Percentiles rank a stretch among this genome's conserved stretches.
Evolutionary conservation across 2,329 filamentous ascomycete species (phyloP).

Genomic region (Elsinoe fawcettii): DNA sequence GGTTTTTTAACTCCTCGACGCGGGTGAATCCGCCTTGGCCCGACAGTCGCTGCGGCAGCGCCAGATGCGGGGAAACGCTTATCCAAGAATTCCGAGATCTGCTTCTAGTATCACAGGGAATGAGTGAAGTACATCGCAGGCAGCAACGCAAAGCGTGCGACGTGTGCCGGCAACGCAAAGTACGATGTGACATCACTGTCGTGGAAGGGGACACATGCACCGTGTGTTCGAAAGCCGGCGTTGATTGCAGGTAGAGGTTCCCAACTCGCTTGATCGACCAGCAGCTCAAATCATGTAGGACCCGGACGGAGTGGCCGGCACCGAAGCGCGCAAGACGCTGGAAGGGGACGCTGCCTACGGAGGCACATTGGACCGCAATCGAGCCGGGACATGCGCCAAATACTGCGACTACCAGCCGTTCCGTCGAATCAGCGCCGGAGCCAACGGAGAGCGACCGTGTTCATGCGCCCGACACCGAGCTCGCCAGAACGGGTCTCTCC

Average conservation of each 20-base stretch:
- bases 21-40: too few relatives aligned
- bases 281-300: too few relatives aligned
- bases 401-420: too few relatives aligned
- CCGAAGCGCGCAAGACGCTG: neutral
- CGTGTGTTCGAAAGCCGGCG: neutral
- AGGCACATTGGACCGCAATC: neutral
- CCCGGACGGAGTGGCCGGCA: neutral
- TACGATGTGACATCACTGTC: constrained; percentile 1
- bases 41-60: too few relatives aligned
- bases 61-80: too few relatives aligned
- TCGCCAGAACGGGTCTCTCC: constrained; percentile 3
- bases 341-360: too few relatives aligned
- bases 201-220: neutral
- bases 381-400: neutral
- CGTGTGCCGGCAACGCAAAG: constrained; percentile 2
- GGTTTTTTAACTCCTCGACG: too few relatives aligned
- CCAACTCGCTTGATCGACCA: too few relatives aligned
- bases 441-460: neutral
- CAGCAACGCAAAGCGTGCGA: neutral
- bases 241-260: neutral
- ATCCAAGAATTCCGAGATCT: too few relatives aligned
- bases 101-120: too few relatives aligned
- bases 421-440: neutral
- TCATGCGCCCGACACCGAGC: neutral
- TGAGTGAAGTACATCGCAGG: too few relatives aligned